Percentiles rank a stretch among this genome's conserved stretches.
These are phyloP conservation scores for Curvularia lunata DNA, from an alignment of 2,329 filamentous ascomycete genomes.

Conservation along the genomic window DNA sequence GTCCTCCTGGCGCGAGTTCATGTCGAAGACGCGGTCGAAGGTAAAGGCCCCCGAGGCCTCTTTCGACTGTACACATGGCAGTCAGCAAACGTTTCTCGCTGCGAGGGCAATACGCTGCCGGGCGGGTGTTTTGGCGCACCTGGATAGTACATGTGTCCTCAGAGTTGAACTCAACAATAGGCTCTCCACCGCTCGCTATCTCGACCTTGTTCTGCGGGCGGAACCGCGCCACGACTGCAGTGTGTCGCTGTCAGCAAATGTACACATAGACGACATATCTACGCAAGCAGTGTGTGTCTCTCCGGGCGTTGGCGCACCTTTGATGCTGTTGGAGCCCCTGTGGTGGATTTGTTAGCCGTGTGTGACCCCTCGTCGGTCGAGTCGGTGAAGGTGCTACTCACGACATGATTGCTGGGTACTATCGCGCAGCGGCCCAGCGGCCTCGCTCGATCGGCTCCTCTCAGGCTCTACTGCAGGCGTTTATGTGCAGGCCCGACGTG, in stretches of 20 bases:
- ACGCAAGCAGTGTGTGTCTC: neutral
- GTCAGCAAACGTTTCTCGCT: conserved; percentile 19
- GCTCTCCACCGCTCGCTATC: conserved; percentile 85
- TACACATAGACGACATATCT: neutral
- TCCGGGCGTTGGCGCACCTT: conserved; percentile 45
- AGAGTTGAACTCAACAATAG: conserved; percentile 86
- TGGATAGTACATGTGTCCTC: conserved; percentile 87
- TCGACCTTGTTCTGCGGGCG: conserved; percentile 96
- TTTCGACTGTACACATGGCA: conserved; percentile 65
- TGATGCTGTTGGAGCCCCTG: conserved; percentile 56
- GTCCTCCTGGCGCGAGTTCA: conserved; percentile 86
- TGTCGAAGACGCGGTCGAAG: conserved; percentile 97
- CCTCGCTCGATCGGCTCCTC: conserved; percentile 36
- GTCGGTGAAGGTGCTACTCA: conserved; percentile 33
- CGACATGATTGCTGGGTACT: conserved; percentile 47
- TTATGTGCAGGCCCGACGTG: conserved; percentile 34
- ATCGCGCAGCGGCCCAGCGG: conserved; percentile 46
- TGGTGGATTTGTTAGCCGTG: conserved; percentile 50
- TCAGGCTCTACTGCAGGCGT: conserved; percentile 25
- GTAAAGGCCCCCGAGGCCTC: conserved; percentile 84
- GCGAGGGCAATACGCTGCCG: too few species aligned
- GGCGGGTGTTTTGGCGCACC: conserved; percentile 59
- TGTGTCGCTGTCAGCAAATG: conserved; percentile 34
- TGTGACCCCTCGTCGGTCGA: conserved; percentile 14
- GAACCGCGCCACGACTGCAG: conserved; percentile 90